Base-by-base conservation (phyloP, 805 yeast species). In the Groenewaldozyma tartarivorans region DNA sequence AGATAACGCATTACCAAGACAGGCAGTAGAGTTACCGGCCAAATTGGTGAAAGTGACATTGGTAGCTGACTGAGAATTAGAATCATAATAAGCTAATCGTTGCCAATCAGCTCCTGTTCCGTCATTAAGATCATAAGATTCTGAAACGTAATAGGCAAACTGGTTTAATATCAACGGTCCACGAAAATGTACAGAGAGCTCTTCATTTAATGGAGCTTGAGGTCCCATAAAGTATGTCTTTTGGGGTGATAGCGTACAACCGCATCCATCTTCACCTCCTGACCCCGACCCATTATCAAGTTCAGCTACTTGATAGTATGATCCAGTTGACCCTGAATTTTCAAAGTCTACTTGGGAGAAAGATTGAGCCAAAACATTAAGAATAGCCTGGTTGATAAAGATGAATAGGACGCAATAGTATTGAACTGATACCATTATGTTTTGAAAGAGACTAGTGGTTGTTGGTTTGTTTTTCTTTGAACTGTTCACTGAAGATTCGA, bases 1-100 rank as follows among this genome's bases (percentile, higher is more conserved):
- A 4, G 96, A 85, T 46, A 92, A 70, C 27, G 97, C 87, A 78
- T 82, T 82, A 67, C 98, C 98, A 27, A 74, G 74, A 68, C 98
- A 97, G 11, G 95, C 84, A 40, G 84, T 87, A 33, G 79, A 68
- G 52, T 94, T 95, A 64, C 97, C 97, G 56, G 68, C 67, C 64
- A 81, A 75, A 79, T 90, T 88, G 67, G 87, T 68, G 76, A 92
- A 88, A 31, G 77, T 77, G 50, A 77, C 66, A 63, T 87, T 86
- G 54, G 72, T 67, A 40, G 87, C 64, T 33, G 79, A 64, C 48
- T 88, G 88, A 47, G 88, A 77, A 18, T 71, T 64, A 13, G 71
- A 55, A 51, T 64, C 62, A 71, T 73, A 90, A 72, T 79, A 81
- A 9, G 94, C 74, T 42, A 63, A 62, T 74, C 94, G 81, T 35